Evolutionary conservation across 768 basidiomycete genomes (phyloP), one percentile per base, ranked within the genome.

Genomic region (Terana coerulea): DNA sequence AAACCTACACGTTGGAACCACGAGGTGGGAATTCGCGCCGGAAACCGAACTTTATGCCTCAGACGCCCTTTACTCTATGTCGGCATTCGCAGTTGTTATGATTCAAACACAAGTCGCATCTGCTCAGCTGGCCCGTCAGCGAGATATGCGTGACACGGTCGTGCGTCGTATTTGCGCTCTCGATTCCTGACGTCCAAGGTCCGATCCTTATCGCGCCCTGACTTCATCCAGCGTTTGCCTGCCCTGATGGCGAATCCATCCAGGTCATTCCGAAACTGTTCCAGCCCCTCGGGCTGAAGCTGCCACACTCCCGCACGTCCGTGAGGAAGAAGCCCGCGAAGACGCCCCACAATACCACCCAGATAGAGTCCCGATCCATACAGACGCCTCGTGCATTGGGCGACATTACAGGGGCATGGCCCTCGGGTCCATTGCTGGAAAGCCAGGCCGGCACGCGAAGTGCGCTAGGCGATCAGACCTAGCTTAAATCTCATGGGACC

Each of bases 371-470:
- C 58, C 61, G 61, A 65, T 65, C 61, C 41, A 28, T 49, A 39
- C 55, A 40, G 47, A 54, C 55, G 57, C 59, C 59, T 61, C 54
- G 57, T 60, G 60, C 47, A 37, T 24, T 29, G 30, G 47, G 49
- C 40, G 46, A 54, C 54, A 31, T 43, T 33, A 42, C 46, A 50
- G 42, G 40, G 47, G 53, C 58, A 61, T 56, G 54, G 51, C 55
- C 51, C 46, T 56, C 55, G 55, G 57, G 57, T 43, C 53, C 37
- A 50, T 35, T 53, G 46, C 45, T 51, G 47, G 47, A 54, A 54
- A 57, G 57, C 39, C 64, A 54, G 55, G 57, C 60, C 63, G 61
- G 59, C 64, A 65, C 61, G 61, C 64, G 57, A 57, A 54, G 47
- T 51, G 57, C 55, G 59, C 51, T 65, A 65, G 64, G 59, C 64